Conservation (phyloP, 192 early-diverging fungal genomes). For the Podila minutissima region DNA sequence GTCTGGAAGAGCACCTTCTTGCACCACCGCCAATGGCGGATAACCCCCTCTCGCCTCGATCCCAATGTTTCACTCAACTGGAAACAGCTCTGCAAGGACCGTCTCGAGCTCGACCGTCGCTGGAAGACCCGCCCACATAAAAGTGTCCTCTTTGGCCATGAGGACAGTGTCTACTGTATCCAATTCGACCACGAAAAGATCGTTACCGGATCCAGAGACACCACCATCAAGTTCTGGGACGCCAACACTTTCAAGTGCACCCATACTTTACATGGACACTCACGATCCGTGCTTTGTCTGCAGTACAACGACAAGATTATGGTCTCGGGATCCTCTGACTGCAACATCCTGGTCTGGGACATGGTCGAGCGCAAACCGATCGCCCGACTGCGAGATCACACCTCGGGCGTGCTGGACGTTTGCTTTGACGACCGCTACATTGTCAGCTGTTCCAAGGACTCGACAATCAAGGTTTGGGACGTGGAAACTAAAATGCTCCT, state of each 20-base stretch:
- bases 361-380: slow-evolving; percentile 58
- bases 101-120: slow-evolving; percentile 63
- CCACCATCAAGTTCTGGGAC: slow-evolving; percentile 88
- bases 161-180: slow-evolving; percentile 90
- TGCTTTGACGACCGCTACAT: slow-evolving; percentile 79
- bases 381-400: slow-evolving; percentile 75
- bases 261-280: slow-evolving; percentile 72
- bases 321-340: slow-evolving; percentile 90
- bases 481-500: slow-evolving; percentile 66
- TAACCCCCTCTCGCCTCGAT: slow-evolving; percentile 28
- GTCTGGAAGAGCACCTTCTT: slow-evolving; percentile 77
- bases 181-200: slow-evolving; percentile 82
- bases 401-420: slow-evolving; percentile 85
- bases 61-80: slow-evolving; percentile 61
- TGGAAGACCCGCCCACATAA: slow-evolving; percentile 65
- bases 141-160: slow-evolving; percentile 78
- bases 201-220: slow-evolving; percentile 82
- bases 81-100: slow-evolving; percentile 77
- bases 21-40: slow-evolving; percentile 63
- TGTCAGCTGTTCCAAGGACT: slow-evolving; percentile 94
- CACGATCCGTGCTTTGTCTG: slow-evolving; percentile 80
- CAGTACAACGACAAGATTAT: slow-evolving; percentile 79
- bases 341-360: slow-evolving; percentile 88
- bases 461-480: slow-evolving; percentile 90
- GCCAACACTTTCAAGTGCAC: slow-evolving; percentile 62